These are phyloP conservation scores for Halophytophthora polymorphica DNA, from an alignment of 352 stramenopile species.

Conservation along the genomic window DNA sequence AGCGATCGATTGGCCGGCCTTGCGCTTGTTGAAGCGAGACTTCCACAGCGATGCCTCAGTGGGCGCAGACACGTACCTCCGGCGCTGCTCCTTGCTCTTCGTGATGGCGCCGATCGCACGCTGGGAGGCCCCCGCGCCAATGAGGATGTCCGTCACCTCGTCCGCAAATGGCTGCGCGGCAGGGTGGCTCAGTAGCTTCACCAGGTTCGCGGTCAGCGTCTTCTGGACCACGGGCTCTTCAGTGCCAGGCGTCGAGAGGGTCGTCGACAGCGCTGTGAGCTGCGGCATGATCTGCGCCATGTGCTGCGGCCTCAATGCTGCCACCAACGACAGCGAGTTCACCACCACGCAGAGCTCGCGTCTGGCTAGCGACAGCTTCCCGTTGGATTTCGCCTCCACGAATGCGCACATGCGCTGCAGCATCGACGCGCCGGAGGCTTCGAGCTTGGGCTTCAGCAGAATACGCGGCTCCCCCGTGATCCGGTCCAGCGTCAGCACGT, in stretches of 20 bases:
- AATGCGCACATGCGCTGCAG: conserved; percentile 41
- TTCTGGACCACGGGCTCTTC: conserved; percentile 48
- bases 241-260: conserved; percentile 15
- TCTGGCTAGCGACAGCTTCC: conserved; percentile 24
- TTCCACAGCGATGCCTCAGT: conserved; percentile 63
- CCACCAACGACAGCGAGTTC: conserved; percentile 68
- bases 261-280: conserved; percentile 39
- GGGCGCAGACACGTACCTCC: conserved; percentile 70
- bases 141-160: conserved; percentile 72
- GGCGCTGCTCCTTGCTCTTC: conserved; percentile 75
- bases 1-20: conserved; percentile 51
- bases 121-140: conserved; percentile 63
- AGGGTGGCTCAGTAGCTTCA: conserved; percentile 70
- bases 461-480: conserved; percentile 27
- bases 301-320: conserved; percentile 56
- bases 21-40: conserved; percentile 66
- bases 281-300: conserved; percentile 49
- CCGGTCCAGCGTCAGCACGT: conserved; percentile 57
- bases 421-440: conserved; percentile 37
- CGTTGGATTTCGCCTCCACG: conserved; percentile 14
- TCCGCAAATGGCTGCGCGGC: conserved; percentile 53
- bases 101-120: conserved; percentile 74
- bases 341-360: conserved; percentile 59
- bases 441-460: conserved; percentile 32
- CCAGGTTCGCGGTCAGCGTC: conserved; percentile 63